Evolutionary conservation across 306 rosid species (phyloP), one percentile per base, ranked within the genome.

Genomic region (Vicia faba): DNA sequence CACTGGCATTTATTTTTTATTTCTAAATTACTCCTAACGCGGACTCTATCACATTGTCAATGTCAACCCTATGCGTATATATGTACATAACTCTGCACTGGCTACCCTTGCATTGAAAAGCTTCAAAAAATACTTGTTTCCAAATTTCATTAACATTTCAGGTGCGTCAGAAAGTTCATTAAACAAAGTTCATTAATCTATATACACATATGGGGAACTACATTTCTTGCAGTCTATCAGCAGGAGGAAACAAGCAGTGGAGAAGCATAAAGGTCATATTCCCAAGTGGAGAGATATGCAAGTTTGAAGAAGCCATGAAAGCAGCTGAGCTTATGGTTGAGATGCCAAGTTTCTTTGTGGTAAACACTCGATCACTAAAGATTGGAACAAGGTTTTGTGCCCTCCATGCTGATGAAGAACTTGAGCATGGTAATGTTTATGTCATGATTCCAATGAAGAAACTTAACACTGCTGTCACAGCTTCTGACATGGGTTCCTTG

Each of bases 291-390:
- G 81, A 88, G 74, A 60, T 88, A 35, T 20, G 64, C 2, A 69
- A 60, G 16, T 62, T 85, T 33, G 54, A 68, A 14, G 74, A 53
- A 13, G 67, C 84, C 1, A 8, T 81, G 1, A 82, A 81, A 50
- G 96, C 96, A 7, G 96, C 92, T 0, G 95, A 91, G 83, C 83
- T 91, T 3, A 91, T 91, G 97, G 80, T 91, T 2, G 97, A 88
- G 77, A 82, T 51, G 64, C 95, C 97, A 7, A 88, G 76, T 43
- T 88, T 82, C 86, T 88, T 89, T 77, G 68, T 81, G 5, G 90
- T 82, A 0, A 81, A 87, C 85, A 61, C 87, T 0, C 43, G 29
- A 0, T 80, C 87, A n/a, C 73, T 91, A n/a, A 77, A 54, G 0
- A 59, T 81, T 1, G 96, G 96, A 6, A 39, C 75, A 29, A 76